Base-by-base conservation (phyloP, 1,284 basidiomycete species). In the Volvariella volvacea region DNA sequence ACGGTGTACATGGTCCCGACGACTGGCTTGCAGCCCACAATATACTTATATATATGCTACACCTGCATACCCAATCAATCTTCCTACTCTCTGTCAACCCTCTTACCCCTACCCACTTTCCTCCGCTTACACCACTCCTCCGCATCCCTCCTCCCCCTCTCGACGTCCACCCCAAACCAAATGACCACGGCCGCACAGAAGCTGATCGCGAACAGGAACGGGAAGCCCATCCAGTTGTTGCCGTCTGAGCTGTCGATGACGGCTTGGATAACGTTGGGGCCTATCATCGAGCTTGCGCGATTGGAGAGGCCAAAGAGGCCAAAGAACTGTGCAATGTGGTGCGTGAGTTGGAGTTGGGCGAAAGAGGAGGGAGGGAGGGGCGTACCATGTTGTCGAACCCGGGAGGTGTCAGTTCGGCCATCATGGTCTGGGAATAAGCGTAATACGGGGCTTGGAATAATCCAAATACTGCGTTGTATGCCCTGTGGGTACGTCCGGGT, bases 401-500 rank as follows among this genome's bases (percentile, higher is more conserved):
- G 0, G 85, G 85, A 12, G 88, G 86, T 17, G 82, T 78, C 10
- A 91, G 71, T 57, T 91, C 89, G 0, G 83, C 83, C 84, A 92
- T 89, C 85, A 89, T 87, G 1, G 88, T 89, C 63, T 90, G 87
- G 15, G 84, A 76, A 56, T 84, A 88, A 0, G 88, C 84, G 57
- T 88, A 92, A 68, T 90, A 92, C 0, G 90, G 89, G 6, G 88
- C 89, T 62, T 92, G 88, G 70, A 88, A 88, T 17, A 88, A 63
- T 6, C 87, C 87, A 55, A 86, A 88, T n/a, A 87, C 73, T 39
- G 87, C 73, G 54, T 88, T 88, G 64, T 88, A 88, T 31, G 76
- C 76, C 84, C 81, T n/a, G n/a, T n/a, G n/a, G n/a, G n/a, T n/a
- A n/a, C n/a, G n/a, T n/a, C n/a, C n/a, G n/a, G n/a, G n/a, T n/a